phyloP scores from a whole-genome alignment of 495 filamentous ascomycete species.

The Annulohypoxylon stygium region DNA sequence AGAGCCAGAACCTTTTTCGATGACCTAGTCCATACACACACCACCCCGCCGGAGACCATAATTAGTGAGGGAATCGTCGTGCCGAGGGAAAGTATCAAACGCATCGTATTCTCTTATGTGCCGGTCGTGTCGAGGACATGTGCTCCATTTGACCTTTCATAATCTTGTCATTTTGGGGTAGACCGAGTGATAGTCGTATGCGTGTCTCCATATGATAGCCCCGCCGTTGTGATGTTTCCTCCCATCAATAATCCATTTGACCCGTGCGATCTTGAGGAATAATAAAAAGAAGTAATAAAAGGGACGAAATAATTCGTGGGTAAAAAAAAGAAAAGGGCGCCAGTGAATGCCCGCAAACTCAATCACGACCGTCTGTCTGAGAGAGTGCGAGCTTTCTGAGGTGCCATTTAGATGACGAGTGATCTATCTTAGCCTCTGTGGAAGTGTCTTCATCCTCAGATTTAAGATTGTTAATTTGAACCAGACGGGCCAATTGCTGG shows the following conservation, averaged over 20 bases:
- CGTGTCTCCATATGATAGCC: not conserved
- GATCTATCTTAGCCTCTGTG: not conserved
- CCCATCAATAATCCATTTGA: not conserved
- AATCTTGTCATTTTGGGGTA: not conserved
- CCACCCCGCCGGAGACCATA: not conserved
- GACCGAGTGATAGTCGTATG: not conserved
- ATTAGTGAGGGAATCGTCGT: not conserved
- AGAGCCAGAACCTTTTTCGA: not conserved
- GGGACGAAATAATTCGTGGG: not conserved
- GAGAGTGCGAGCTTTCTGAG: not conserved
- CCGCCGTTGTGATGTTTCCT: not conserved
- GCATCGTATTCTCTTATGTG: not conserved
- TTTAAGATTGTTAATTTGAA: not conserved
- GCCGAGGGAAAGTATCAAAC: not conserved
- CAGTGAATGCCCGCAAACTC: not conserved
- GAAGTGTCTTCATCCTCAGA: not conserved
- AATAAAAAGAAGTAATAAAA: slow-evolving; percentile 2
- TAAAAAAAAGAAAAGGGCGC: not conserved
- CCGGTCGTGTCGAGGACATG: not conserved
- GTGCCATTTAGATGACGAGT: not conserved
- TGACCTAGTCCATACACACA: not conserved
- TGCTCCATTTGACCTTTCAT: too few species aligned
- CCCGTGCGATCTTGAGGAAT: not conserved
- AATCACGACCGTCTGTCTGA: not conserved
- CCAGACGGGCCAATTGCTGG: not conserved